A percentile compares a stretch with the other conserved stretches of the same genome.
Conservation (phyloP, 2,329 filamentous ascomycete species). For the Raffaelea arxii region DNA sequence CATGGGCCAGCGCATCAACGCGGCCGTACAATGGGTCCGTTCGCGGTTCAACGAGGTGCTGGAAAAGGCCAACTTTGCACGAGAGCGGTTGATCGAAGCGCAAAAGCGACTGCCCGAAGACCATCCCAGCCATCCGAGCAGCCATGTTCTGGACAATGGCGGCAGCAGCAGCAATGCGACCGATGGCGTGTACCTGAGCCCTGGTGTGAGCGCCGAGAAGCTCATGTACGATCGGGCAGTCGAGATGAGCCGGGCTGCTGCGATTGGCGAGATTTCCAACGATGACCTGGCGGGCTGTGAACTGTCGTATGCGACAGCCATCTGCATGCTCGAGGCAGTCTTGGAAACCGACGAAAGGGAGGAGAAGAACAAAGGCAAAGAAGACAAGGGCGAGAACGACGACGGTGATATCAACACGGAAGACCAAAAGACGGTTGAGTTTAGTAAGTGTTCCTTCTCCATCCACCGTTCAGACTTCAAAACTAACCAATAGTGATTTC, state of each 20-base stretch:
- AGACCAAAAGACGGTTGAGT: constrained; percentile 63
- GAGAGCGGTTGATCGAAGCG: constrained; percentile 74
- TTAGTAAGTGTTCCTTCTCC: constrained; percentile 46
- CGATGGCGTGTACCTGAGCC: constrained; percentile 74
- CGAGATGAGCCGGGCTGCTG: constrained; percentile 91
- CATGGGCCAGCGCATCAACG: constrained; percentile 67
- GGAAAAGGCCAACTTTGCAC: constrained; percentile 93
- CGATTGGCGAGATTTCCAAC: constrained; percentile 90
- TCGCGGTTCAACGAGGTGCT: constrained; percentile 92
- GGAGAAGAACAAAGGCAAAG: constrained; percentile 30
- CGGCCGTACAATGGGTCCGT: constrained; percentile 91
- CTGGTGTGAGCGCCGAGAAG: constrained; percentile 88
- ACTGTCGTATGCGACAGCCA: constrained; percentile 84
- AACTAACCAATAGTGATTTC: constrained; percentile 42
- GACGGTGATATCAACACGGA: constrained; percentile 51
- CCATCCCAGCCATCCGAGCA: constrained; percentile 78
- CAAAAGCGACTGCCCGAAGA: constrained; percentile 76
- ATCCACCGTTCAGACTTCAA: neutral
- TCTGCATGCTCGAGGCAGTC: constrained; percentile 90
- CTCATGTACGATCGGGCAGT: constrained; percentile 96
- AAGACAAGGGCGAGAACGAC: constrained; percentile 30
- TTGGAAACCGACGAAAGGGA: constrained; percentile 72
- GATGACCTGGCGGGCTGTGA: constrained; percentile 83
- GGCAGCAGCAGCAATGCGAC: constrained; percentile 39
- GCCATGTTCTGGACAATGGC: constrained; percentile 35